Conservation (phyloP, 306 rosid species). For the Cicer bijugum region DNA sequence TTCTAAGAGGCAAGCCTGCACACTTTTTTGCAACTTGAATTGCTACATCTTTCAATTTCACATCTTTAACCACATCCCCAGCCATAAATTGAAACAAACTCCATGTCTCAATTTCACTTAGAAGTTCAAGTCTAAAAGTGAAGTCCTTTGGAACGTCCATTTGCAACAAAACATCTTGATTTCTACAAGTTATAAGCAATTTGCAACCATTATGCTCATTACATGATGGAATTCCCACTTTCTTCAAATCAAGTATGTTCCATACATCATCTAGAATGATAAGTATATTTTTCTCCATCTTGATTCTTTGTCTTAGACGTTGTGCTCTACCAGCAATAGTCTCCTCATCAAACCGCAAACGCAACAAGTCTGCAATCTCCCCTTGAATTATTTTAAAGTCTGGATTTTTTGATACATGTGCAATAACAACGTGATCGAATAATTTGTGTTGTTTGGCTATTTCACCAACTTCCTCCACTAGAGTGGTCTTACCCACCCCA, state of each 20-base stretch:
- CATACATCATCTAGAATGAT: conserved; percentile 16
- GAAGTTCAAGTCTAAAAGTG: background rate
- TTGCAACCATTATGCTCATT: background rate
- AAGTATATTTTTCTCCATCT: background rate
- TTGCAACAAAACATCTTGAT: background rate
- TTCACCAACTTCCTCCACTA: background rate
- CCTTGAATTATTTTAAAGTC: background rate
- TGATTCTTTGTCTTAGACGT: background rate
- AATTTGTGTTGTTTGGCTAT: background rate
- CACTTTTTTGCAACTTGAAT: conserved; percentile 10
- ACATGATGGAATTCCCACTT: background rate
- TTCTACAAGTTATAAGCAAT: background rate
- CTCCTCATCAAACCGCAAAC: background rate
- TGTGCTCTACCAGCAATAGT: background rate
- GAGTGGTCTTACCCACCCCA: background rate
- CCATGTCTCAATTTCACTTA: conserved; percentile 1
- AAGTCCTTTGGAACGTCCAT: background rate
- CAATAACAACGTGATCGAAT: background rate
- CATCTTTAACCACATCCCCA: background rate
- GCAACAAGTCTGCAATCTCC: background rate
- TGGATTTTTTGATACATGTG: background rate
- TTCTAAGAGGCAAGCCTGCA: background rate
- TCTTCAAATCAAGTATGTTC: background rate
- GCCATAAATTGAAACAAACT: conserved; percentile 1
- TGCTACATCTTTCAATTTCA: background rate